Evolutionary conservation across 169 alveolate genomes (phyloP).

Genomic region (Plasmodium berghei): DNA sequence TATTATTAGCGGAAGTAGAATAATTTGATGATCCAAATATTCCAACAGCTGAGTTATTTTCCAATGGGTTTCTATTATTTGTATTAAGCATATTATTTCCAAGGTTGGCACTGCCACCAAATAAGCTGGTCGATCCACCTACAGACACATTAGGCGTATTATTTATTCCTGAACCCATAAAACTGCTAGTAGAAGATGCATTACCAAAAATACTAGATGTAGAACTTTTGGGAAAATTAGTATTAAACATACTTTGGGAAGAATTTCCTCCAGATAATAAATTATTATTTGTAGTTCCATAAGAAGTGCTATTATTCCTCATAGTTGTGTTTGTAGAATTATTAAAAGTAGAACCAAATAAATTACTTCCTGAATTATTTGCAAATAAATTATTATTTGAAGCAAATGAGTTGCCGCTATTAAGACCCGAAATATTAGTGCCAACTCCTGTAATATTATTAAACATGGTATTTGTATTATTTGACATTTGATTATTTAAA

Average conservation of each 20-base stretch:
- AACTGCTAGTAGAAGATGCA: background rate
- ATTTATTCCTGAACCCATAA: background rate
- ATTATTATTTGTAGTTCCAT: background rate
- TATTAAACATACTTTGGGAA: slow-evolving; percentile 6
- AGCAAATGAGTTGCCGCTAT: slow-evolving; percentile 14
- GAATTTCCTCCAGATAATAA: background rate
- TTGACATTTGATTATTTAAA: background rate
- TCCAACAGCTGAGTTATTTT: slow-evolving; percentile 15
- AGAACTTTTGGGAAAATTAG: background rate
- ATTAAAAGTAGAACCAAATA: background rate
- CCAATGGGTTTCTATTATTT: slow-evolving; percentile 9
- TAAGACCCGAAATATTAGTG: too few relatives aligned
- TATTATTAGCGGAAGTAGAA: background rate
- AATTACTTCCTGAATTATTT: background rate
- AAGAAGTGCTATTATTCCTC: background rate
- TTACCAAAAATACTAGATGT: slow-evolving; percentile 5
- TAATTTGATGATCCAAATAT: slow-evolving; percentile 5
- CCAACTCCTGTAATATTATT: background rate
- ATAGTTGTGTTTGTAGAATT: background rate
- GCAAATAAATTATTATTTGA: slow-evolving; percentile 1
- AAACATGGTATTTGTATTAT: slow-evolving; percentile 10
- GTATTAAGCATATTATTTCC: background rate
- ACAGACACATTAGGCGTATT: background rate
- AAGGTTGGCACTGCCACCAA: background rate
- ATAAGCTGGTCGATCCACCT: slow-evolving; percentile 7